Percentiles rank a stretch among this genome's conserved stretches.
These are phyloP conservation scores for Nectriaceae sp. DNA, from an alignment of 2,329 filamentous ascomycete species.

Conservation along the genomic window DNA sequence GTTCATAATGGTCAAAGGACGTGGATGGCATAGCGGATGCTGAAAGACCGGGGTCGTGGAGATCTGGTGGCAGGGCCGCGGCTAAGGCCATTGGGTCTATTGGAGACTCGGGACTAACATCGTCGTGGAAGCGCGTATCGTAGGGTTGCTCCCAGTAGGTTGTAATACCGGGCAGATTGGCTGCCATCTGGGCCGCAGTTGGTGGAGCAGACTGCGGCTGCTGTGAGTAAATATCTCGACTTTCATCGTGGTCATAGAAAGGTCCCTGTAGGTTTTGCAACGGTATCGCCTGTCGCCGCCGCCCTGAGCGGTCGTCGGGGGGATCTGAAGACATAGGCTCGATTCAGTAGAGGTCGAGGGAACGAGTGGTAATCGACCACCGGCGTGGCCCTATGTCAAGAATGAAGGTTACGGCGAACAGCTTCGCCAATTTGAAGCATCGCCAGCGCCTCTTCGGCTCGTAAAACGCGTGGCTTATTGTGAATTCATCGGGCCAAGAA, in stretches of 20 bases:
- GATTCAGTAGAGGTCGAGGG: slow-evolving; percentile 5
- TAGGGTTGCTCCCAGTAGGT: slow-evolving; percentile 57
- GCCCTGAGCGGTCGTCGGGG: slow-evolving; percentile 27
- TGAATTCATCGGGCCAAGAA: slow-evolving; percentile 12
- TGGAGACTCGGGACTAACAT: slow-evolving; percentile 46
- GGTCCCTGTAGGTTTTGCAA: slow-evolving; percentile 59
- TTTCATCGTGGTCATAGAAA: slow-evolving; percentile 13
- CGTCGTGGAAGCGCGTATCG: slow-evolving; percentile 37
- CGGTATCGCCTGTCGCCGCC: slow-evolving; percentile 61
- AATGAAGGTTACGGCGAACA: slow-evolving; percentile 9
- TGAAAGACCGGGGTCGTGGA: slow-evolving; percentile 35
- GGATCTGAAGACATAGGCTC: slow-evolving; percentile 33
- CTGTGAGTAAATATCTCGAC: slow-evolving; percentile 13
- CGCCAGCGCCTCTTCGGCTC: slow-evolving; percentile 11
- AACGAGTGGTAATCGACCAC: slow-evolving; percentile 19
- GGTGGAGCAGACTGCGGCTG: slow-evolving; percentile 8
- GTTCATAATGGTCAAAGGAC: slow-evolving; percentile 29
- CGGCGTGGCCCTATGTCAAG: slow-evolving; percentile 25
- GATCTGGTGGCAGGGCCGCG: slow-evolving; percentile 56
- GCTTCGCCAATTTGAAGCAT: slow-evolving; percentile 20
- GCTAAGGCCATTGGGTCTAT: slow-evolving; percentile 56
- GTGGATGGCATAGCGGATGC: slow-evolving; percentile 19
- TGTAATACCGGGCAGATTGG: slow-evolving; percentile 46
- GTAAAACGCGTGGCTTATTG: slow-evolving; percentile 14
- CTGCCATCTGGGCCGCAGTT: slow-evolving; percentile 21